Evolutionary conservation across 352 stramenopile genomes (phyloP), one percentile per base, ranked within the genome.

Genomic region (Elongisporangium anandrum): DNA sequence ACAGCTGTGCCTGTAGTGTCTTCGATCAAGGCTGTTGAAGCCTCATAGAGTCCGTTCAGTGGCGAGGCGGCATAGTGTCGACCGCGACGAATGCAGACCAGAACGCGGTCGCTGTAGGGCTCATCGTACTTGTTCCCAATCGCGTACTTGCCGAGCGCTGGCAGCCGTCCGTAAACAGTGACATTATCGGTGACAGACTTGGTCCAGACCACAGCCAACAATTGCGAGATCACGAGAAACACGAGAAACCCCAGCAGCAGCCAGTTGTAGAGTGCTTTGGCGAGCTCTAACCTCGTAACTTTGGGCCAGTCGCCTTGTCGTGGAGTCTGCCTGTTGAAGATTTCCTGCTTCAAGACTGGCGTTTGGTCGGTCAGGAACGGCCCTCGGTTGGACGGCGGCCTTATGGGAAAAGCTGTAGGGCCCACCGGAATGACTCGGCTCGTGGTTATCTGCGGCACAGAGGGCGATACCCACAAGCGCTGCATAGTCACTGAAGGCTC

Each of bases 261-360:
- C 34, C 34, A 45, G 34, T 45, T 45, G 34, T 45, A 45, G 34
- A 17, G 1, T 12, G 34, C 34, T 12, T 45, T 45, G 34, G 34
- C 34, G 34, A 45, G 6, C 34, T 45, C 34, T 17, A 45, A 1
- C 34, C 1, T 45, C 1, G 34, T 45, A 45, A 45, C 34, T 45
- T 17, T 45, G 1, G 9, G 13, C 34, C 34, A 45, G 0, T 3
- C 17, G 34, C 1, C 13, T 17, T 45, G 34, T 2, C 17, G 34
- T 45, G 10, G 12, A 58, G 52, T 41, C 34, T 50, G 60, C 59
- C 88, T 84, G 26, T 62, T 67, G 60, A 90, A 87, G 73, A 88
- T 84, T 68, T 4, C 10, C 1, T 16, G 34, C 3, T 12, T 17
- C 34, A 45, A 45, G 2, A 45, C 9, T 17, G 34, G 34, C 2